phyloP scores from a whole-genome alignment of 2,329 filamentous ascomycete genomes.

The Monilinia vaccinii-corymbosi region DNA sequence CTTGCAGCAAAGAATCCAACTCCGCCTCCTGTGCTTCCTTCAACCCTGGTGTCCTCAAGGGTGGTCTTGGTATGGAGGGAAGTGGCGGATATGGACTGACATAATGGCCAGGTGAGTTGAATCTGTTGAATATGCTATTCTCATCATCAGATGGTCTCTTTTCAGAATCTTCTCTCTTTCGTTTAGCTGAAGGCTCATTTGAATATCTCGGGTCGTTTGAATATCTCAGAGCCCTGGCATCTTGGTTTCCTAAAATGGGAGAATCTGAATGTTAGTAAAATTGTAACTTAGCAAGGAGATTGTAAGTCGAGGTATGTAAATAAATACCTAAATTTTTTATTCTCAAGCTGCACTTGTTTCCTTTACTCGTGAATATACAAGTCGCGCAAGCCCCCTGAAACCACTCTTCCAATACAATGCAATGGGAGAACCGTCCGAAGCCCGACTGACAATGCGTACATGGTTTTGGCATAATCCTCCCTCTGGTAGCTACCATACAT shows the following conservation, averaged over 20 bases:
- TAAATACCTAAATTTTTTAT: slow-evolving; percentile 17
- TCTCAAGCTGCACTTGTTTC: slow-evolving; percentile 23
- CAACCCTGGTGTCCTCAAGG: neutral
- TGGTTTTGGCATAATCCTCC: slow-evolving; percentile 12
- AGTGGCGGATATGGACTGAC: slow-evolving; percentile 12
- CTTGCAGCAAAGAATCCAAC: slow-evolving; percentile 17
- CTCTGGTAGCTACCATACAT: slow-evolving; percentile 19
- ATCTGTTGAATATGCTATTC: neutral
- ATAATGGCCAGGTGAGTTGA: slow-evolving; percentile 7
- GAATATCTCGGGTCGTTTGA: slow-evolving; percentile 11
- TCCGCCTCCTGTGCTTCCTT: slow-evolving; percentile 9
- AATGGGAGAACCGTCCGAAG: slow-evolving; percentile 21
- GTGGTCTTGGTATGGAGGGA: slow-evolving; percentile 7
- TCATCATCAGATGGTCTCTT: neutral
- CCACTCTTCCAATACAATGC: slow-evolving; percentile 21
- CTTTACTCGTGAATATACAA: slow-evolving; percentile 24
- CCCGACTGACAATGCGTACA: slow-evolving; percentile 21
- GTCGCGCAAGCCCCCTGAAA: slow-evolving; percentile 24
- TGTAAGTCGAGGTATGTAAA: neutral
- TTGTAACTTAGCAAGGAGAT: no score
- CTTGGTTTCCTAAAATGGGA: slow-evolving; percentile 14
- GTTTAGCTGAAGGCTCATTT: neutral
- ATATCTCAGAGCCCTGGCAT: slow-evolving; percentile 21
- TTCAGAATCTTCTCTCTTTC: slow-evolving; percentile 5
- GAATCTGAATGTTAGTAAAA: neutral